A percentile compares a stretch with the other conserved stretches of the same genome.
phyloP scores from a whole-genome alignment of 140 eudicot species.

The Cichorium intybus region DNA sequence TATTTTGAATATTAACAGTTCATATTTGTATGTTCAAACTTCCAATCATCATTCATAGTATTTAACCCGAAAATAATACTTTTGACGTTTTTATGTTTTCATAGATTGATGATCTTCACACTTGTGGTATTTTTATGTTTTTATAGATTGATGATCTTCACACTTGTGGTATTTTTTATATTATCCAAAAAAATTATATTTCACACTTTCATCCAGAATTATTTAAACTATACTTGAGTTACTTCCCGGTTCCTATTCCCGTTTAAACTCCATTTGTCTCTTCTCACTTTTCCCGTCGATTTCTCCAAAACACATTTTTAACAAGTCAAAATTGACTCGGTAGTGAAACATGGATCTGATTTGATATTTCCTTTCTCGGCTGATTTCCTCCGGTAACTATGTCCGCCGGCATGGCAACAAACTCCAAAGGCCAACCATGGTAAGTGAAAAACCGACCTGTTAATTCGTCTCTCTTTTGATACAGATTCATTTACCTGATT shows the following conservation, averaged over 20 bases:
- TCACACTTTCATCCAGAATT: neutral
- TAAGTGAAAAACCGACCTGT: conserved; percentile 1
- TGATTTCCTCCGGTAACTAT: conserved; percentile 25
- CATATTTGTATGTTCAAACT: too few species aligned
- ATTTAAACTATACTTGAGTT: neutral
- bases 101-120: neutral
- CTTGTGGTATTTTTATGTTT: too few species aligned
- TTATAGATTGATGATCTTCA: neutral
- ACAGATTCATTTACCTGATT: neutral
- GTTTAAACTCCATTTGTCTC: conserved; percentile 23
- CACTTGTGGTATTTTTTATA: neutral
- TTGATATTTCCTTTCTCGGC: neutral
- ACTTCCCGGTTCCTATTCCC: conserved; percentile 1
- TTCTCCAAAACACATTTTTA: neutral
- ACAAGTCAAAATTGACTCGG: conserved; percentile 7
- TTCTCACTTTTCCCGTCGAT: conserved; percentile 9
- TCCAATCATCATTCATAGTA: too few species aligned
- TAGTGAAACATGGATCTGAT: conserved; percentile 13
- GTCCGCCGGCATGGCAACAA: conserved; percentile 34
- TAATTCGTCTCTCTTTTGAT: neutral
- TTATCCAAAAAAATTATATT: neutral
- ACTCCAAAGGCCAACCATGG: conserved; percentile 88
- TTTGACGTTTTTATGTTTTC: too few species aligned
- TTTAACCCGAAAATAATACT: too few species aligned
- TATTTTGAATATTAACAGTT: too few species aligned